phyloP scores from a whole-genome alignment of 305 asterid species.

The Solanum hybrid region DNA sequence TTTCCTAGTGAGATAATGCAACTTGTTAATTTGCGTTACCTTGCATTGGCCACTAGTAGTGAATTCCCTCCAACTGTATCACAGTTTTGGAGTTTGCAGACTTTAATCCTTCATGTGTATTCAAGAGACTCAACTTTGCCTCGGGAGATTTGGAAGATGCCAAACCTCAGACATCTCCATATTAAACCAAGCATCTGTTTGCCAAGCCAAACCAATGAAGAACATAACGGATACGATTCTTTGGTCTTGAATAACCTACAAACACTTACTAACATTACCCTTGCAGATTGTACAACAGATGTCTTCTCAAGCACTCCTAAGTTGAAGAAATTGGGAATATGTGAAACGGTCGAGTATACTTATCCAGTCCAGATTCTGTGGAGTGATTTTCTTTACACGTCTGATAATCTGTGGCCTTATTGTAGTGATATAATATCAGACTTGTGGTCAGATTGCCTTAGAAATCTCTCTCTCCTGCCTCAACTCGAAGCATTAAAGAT shows the following conservation, averaged over 20 bases:
- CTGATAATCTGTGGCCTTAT: neutral
- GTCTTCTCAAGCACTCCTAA: neutral
- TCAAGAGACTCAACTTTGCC: neutral
- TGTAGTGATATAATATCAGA: neutral
- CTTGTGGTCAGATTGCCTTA: neutral
- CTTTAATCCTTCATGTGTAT: neutral
- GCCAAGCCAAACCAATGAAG: neutral
- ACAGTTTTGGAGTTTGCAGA: constrained; percentile 1
- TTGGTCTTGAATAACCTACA: neutral
- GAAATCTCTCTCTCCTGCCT: neutral
- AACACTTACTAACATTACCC: neutral
- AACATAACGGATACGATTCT: neutral
- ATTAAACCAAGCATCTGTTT: neutral
- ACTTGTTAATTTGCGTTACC: constrained; percentile 2
- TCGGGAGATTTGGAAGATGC: neutral
- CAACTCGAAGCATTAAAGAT: neutral
- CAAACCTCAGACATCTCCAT: neutral
- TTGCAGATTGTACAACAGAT: neutral
- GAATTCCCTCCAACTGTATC: neutral
- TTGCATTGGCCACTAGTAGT: neutral
- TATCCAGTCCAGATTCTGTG: neutral
- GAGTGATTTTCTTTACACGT: neutral
- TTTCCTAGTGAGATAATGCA: neutral
- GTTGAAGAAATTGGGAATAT: constrained; percentile 3
- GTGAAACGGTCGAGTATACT: neutral